Percentiles rank a stretch among this genome's conserved stretches.
phyloP scores from a whole-genome alignment of 371 early-diverging fungal species.

The Mortierella sp. region DNA sequence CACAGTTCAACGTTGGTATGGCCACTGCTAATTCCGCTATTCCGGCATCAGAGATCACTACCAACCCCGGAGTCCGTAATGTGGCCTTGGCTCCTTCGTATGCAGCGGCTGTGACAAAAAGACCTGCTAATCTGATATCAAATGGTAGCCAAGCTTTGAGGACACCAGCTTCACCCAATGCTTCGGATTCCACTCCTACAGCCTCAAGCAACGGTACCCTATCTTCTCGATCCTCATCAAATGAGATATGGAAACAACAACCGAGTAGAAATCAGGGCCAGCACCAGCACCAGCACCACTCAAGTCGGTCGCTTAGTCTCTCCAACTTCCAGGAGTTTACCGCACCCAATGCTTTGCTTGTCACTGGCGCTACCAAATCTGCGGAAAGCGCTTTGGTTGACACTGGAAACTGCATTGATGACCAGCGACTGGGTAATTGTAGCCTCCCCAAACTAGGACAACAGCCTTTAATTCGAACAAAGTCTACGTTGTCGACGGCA shows the following conservation, averaged over 20 bases:
- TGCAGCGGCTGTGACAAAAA: slow-evolving; percentile 22
- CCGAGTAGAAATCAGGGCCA: too few species aligned
- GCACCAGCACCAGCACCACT: not conserved
- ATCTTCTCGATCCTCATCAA: not conserved
- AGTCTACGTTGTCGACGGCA: not conserved
- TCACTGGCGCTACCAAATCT: not conserved
- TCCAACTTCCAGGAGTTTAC: not conserved
- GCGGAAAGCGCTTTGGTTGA: not conserved
- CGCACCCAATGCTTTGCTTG: not conserved
- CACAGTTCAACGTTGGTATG: too few species aligned
- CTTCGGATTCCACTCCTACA: not conserved
- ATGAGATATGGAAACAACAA: not conserved
- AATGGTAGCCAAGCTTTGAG: not conserved
- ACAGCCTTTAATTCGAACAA: not conserved
- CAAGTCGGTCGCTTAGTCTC: not conserved
- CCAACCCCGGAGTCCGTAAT: not conserved
- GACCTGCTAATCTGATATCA: not conserved
- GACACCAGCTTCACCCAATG: not conserved
- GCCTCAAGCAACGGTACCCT: not conserved
- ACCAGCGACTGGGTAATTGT: not conserved
- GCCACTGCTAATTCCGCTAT: too few species aligned
- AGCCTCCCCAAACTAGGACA: not conserved
- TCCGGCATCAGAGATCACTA: not conserved
- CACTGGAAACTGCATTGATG: not conserved
- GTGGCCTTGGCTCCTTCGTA: slow-evolving; percentile 18